Conservation (phyloP, 306 rosid genomes). For the Lablab purpureus region DNA sequence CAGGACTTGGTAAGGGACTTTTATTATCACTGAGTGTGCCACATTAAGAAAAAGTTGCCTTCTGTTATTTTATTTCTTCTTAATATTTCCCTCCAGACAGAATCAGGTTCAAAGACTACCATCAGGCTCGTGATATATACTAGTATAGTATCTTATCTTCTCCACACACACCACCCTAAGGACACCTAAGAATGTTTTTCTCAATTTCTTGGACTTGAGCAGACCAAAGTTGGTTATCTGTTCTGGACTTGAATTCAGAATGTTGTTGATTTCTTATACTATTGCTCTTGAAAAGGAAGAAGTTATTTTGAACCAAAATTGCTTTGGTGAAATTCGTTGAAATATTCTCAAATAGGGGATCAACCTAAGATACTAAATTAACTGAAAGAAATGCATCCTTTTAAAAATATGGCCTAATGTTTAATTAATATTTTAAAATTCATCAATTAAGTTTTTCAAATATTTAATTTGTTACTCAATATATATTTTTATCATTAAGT, state of each 20-base stretch:
- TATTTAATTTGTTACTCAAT: too few species aligned
- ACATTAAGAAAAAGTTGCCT: background rate
- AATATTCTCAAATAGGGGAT: background rate
- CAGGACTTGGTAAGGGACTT: too few species aligned
- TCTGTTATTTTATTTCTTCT: background rate
- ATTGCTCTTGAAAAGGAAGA: background rate
- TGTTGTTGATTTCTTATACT: background rate
- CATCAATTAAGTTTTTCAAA: too few species aligned
- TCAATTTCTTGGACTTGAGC: background rate
- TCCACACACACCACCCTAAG: background rate
- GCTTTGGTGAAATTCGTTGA: background rate
- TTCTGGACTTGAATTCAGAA: background rate
- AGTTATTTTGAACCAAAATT: background rate
- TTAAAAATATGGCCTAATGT: too few species aligned
- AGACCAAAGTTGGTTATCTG: background rate
- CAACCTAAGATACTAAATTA: background rate
- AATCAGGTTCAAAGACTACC: background rate
- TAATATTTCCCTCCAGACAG: background rate
- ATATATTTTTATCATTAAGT: too few species aligned
- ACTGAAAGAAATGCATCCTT: too few species aligned
- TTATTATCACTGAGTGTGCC: background rate
- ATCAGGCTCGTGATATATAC: background rate
- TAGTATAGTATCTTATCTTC: background rate
- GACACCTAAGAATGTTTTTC: background rate
- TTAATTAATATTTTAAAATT: too few species aligned